Conservation (phyloP, 306 rosid species). For the Neltuma alba region DNA sequence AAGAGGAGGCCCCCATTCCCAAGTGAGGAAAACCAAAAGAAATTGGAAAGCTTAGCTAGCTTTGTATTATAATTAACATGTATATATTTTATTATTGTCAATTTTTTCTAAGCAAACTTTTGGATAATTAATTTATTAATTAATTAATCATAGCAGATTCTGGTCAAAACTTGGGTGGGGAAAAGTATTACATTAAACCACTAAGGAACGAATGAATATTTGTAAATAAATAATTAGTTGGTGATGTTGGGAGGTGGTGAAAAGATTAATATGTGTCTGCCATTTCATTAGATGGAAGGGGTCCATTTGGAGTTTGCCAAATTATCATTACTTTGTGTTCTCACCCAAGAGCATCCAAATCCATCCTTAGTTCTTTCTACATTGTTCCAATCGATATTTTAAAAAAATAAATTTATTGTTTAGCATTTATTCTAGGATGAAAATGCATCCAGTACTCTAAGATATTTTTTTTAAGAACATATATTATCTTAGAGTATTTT, state of each 20-base stretch:
- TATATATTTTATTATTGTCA: not conserved
- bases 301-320: not conserved
- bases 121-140: not conserved
- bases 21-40: not conserved
- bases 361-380: not conserved
- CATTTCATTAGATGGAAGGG: not conserved
- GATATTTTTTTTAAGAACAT: too few species aligned
- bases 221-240: not conserved
- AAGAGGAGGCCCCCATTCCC: not conserved
- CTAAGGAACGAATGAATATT: not conserved
- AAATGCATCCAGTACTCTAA: too few species aligned
- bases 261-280: not conserved
- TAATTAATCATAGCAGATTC: not conserved
- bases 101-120: not conserved
- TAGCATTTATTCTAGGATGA: too few species aligned
- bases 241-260: not conserved
- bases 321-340: constrained; percentile 11
- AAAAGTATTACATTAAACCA: not conserved
- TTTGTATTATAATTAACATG: not conserved
- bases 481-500: too few species aligned
- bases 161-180: not conserved
- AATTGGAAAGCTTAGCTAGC: not conserved
- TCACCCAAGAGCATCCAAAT: not conserved
- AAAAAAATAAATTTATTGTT: not conserved
- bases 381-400: not conserved